Evolutionary conservation across 2,329 filamentous ascomycete genomes (phyloP), one percentile per base, ranked within the genome.

Genomic region (Pyrenochaeta sp.): DNA sequence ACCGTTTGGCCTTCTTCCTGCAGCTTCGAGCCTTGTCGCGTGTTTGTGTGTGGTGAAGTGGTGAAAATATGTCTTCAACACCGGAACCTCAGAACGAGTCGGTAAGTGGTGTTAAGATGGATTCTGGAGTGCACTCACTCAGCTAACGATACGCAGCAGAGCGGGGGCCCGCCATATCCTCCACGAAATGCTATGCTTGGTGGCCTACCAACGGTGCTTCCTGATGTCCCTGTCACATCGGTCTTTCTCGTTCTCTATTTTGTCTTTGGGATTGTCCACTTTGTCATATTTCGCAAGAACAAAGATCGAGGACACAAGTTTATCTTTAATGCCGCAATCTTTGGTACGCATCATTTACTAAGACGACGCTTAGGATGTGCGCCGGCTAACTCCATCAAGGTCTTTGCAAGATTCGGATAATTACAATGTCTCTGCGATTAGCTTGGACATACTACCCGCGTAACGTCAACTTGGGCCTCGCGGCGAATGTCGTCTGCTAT

Each of bases 401-500:
- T 10, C 76, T 77, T 48, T 75, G 71, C 54, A 73, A 73, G 56
- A 67, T 75, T 9, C 63, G 76, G 22, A 60, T 76, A 20, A 51
- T 72, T 6, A 76, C 75, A 6, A 72, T 71, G 60, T 62, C 63
- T n/a, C 54, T 78, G 29, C 58, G 71, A 26, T 72, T 73, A 54
- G 63, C 66, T 26, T 71, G 65, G 58, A 42, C 73, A 50, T 43
- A 58, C 40, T 54, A 69, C 11, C 61, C 60, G 5, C 48, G 44
- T 7, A 79, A 80, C 43, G 58, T 81, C 18, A 65, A 61, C 4
- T 58, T 85, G 3, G 80, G 74, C 2, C 82, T 84, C 30, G 79
- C 81, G 1, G 83, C 88, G 2, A 78, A 79, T 51, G 81, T 93
- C 60, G 85, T 94, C 60, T 82, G 89, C 44, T 84, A 85, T 38